phyloP scores from a whole-genome alignment of 805 yeast genomes.

The Priceomyces medius region DNA sequence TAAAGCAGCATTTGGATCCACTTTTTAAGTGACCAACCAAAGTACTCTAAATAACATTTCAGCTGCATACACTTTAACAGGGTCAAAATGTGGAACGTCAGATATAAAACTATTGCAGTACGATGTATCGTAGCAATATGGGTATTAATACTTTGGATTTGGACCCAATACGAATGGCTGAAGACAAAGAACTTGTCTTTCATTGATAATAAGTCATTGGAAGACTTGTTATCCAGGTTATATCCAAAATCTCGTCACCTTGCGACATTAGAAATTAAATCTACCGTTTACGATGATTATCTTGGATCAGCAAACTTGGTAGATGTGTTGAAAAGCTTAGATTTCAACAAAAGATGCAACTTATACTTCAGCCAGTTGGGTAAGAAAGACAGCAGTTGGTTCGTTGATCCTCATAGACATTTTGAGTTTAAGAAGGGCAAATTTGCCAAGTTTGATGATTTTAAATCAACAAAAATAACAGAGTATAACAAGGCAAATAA shows the following conservation, averaged over 20 bases:
- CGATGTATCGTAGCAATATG: neutral
- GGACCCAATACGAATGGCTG: conserved; percentile 1
- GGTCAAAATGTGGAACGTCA: no score
- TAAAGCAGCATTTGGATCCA: no score
- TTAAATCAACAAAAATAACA: conserved; percentile 6
- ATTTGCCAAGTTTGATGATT: conserved; percentile 12
- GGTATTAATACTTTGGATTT: neutral
- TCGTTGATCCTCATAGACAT: conserved; percentile 14
- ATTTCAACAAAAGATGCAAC: conserved; percentile 19
- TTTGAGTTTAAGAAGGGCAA: conserved; percentile 14
- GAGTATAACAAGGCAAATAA: conserved; percentile 5
- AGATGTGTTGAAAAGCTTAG: conserved; percentile 10
- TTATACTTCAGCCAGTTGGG: conserved; percentile 18
- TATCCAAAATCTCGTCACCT: conserved; percentile 2
- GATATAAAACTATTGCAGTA: neutral
- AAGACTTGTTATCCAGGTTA: neutral
- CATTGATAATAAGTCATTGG: neutral
- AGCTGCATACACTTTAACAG: no score
- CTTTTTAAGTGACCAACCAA: no score
- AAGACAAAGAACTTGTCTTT: neutral
- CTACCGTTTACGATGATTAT: conserved; percentile 5
- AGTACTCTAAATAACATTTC: no score
- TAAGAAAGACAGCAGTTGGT: conserved; percentile 14
- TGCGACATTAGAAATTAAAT: neutral
- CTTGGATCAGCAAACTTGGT: conserved; percentile 1